These are phyloP conservation scores for Phaseolus lunatus DNA, from an alignment of 306 rosid genomes.

Conservation along the genomic window DNA sequence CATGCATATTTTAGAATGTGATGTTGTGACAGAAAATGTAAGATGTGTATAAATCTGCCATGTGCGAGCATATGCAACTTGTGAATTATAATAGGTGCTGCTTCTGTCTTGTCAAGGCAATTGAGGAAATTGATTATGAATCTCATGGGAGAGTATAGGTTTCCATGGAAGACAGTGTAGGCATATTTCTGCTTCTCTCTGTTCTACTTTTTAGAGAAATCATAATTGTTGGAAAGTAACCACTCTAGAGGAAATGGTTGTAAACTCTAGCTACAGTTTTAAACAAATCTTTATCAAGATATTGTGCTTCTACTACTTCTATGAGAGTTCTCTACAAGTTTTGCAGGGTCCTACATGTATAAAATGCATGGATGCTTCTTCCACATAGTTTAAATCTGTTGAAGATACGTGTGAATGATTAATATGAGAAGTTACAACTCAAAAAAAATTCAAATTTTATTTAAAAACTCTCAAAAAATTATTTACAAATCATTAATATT, in stretches of 20 bases:
- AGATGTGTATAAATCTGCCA: too few relatives aligned
- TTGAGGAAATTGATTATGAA: slow-evolving; percentile 34
- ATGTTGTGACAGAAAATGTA: slow-evolving; percentile 5
- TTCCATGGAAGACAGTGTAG: slow-evolving; percentile 7
- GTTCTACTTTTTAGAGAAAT: slow-evolving; percentile 36
- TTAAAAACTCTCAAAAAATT: too few relatives aligned
- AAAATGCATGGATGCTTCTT: slow-evolving; percentile 9
- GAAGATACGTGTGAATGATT: too few relatives aligned
- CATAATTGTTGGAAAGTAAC: not conserved
- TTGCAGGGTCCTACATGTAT: slow-evolving; percentile 13
- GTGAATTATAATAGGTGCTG: not conserved
- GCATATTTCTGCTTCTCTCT: not conserved
- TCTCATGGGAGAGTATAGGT: not conserved
- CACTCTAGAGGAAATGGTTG: slow-evolving; percentile 8
- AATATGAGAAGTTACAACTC: too few relatives aligned
- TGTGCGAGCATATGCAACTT: not conserved
- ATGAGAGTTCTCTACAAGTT: slow-evolving; percentile 16
- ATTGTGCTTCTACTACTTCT: slow-evolving; percentile 9
- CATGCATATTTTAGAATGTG: slow-evolving; percentile 29
- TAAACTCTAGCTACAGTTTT: slow-evolving; percentile 31
- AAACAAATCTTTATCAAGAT: not conserved
- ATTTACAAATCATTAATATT: too few relatives aligned
- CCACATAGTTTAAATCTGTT: too few relatives aligned
- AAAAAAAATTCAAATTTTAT: too few relatives aligned
- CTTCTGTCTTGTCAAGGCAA: slow-evolving; percentile 20